Evolutionary conservation across 352 stramenopile species (phyloP), one percentile per base, ranked within the genome.

Genomic region (Pythium apleroticum): DNA sequence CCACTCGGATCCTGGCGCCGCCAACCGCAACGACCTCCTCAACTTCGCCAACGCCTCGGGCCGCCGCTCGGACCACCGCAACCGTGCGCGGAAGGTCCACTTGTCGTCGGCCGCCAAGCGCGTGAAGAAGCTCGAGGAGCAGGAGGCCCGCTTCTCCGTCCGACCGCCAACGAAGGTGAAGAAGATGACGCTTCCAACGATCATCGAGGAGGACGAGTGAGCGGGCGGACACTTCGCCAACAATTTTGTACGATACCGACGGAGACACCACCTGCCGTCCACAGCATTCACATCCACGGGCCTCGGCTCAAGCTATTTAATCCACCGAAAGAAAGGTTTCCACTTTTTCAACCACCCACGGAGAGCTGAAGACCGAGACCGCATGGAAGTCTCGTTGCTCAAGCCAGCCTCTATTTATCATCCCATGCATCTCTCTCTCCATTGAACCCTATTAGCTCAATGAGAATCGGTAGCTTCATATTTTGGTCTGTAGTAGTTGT

Each of bases 61-160:
- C 10, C 80, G 79, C 8, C 74, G 80, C 9, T 73, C 75, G 12
- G 85, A 91, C 14, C 60, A 73, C 22, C 77, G 82, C 54, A 75
- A 65, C 22, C 82, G 85, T 24, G 49, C 71, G 9, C 74, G 74
- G 19, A 86, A 86, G 24, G 80, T 93, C 57, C 83, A 93, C 55
- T 69, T 91, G 60, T 93, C 85, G 28, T 91, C 85, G 15, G 85
- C 83, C 11, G 85, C 85, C 49, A 93, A 93, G 77, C 85, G 85
- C 52, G 79, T 91, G 11, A 91, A 93, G 70, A 87, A 78, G 56
- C 77, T 91, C n/a, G 85, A 93, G 55, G 85, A 93, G 52, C 74
- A 88, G 43, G 85, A 93, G 61, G 84, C 84, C 15, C 79, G 82
- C 19, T 91, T 91, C 59, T 77, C 57, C 65, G 77, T 58, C 52